Evolutionary conservation across 176 grass and related monocot genomes (phyloP), one percentile per base, ranked within the genome.

Genomic region (Secale cereale): DNA sequence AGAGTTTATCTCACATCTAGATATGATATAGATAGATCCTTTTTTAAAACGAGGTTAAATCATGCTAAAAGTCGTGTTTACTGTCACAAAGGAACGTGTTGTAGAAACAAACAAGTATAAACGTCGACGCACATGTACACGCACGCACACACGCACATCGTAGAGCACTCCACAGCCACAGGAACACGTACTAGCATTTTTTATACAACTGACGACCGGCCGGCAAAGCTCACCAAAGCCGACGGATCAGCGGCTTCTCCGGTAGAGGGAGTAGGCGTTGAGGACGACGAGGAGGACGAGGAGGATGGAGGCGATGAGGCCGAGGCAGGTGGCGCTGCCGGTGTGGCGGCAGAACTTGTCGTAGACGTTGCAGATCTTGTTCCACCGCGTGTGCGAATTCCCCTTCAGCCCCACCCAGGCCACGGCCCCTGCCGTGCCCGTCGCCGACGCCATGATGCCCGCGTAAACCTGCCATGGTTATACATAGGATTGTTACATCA

Each of bases 331-430:
- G 52, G 92, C 70, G 76, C 8, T 32, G 11, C 88, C 95, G 8
- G 89, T 74, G 57, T 92, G 84, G 12, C 79, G 83, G 76, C 95
- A 97, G 60, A 93, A 97, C 20, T 90, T 94, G 63, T 77, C 82
- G 59, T 89, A 94, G 35, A 39, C 2, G 75, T 82, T 48, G 85
- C 95, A 97, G 20, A 97, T 69, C 82, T 94, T 88, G 65, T 10
- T 76, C 95, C 95, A 97, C 10, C 29, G 17, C 0, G 84, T 85
- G 76, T 97, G 90, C 4, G 89, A 77, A 85, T 97, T 94, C 3
- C 95, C 95, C 66, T 90, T 94, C 13, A 93, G 54, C 3, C 88
- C 95, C 12, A 93, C 8, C 85, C 94, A 97, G 15, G 95, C 95
- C 28, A 97, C 40, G 0, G 82, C 84, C 2, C 85, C 92, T 0